Evolutionary conservation across 2,329 filamentous ascomycete species (phyloP).

Genomic region (Hortaea sp.): DNA sequence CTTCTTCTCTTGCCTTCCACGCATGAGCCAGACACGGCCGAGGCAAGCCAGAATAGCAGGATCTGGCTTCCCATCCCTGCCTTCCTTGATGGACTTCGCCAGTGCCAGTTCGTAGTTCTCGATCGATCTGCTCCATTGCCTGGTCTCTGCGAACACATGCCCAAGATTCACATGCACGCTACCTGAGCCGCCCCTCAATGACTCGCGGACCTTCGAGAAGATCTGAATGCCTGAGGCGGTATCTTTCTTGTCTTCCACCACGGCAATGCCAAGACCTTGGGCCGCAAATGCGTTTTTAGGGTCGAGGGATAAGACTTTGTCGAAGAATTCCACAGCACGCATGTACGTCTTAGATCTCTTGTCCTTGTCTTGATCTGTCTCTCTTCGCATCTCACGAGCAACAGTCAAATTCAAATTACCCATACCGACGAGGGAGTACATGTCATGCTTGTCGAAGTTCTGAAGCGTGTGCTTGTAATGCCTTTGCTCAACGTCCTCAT

Average conservation of each 20-base stretch:
- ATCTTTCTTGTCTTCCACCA: slow-evolving; percentile 92
- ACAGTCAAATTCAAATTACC: slow-evolving; percentile 84
- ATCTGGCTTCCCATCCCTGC: slow-evolving; percentile 42
- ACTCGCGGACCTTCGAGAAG: slow-evolving; percentile 83
- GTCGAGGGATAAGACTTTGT: slow-evolving; percentile 92
- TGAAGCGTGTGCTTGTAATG: slow-evolving; percentile 96
- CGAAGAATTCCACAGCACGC: slow-evolving; percentile 95
- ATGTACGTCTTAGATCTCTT: slow-evolving; percentile 80
- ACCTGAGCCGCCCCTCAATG: slow-evolving; percentile 46
- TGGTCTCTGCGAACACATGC: slow-evolving; percentile 81
- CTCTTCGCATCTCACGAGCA: slow-evolving; percentile 87
- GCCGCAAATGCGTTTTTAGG: slow-evolving; percentile 92
- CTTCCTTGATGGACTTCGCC: slow-evolving; percentile 58
- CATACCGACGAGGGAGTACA: slow-evolving; percentile 95
- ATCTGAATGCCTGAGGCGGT: slow-evolving; percentile 72
- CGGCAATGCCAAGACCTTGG: slow-evolving; percentile 86
- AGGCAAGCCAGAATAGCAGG: slow-evolving; percentile 74
- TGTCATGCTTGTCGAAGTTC: slow-evolving; percentile 91
- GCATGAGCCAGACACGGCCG: slow-evolving; percentile 76
- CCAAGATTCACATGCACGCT: slow-evolving; percentile 89
- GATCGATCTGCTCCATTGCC: slow-evolving; percentile 83
- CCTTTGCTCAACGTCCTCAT: slow-evolving; percentile 81
- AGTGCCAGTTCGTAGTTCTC: slow-evolving; percentile 86
- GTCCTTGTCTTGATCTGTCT: slow-evolving; percentile 80
- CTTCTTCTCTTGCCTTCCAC: slow-evolving; percentile 59